Evolutionary conservation across 164 flowering plant genomes (phyloP), one percentile per base, ranked within the genome.

Genomic region (Santalum album): DNA sequence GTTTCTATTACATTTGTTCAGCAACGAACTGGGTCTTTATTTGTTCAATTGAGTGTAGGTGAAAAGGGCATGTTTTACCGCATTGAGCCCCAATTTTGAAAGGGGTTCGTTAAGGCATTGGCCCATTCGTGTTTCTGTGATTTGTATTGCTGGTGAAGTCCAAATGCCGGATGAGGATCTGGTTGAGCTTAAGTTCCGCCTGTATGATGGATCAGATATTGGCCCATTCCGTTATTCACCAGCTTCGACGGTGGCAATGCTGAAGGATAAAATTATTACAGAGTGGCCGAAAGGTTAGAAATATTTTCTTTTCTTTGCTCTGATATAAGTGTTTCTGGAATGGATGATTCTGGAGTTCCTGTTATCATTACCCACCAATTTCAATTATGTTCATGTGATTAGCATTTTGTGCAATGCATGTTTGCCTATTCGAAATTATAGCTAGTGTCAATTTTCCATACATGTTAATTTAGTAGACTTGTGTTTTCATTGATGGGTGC

Each of bases 131-230:
- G 12, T 36, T 36, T 14, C 2, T 6, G 40, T 7, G 12, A 7
- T 36, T 36, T 12, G 35, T 5, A 29, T 29, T 29, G 35, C 35
- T 29, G 35, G 35, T 36, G 40, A 12, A 6, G 21, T 17, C n/a
- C 45, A 11, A 42, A 42, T 42, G 45, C 45, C 45, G 45, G 45
- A 42, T 7, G 45, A 42, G 21, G 45, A 42, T 18, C 45, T 42
- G 21, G 45, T 42, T 5, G 45, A 42, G 45, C 45, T 42, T 10
- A 42, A 18, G 45, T 42, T 42, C 45, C 45, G 45, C 45, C 45
- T 42, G 45, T 42, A 42, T 12, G 45, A 42, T 42, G 45, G 45
- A 42, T 17, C 45, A 2, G 45, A 42, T 42, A 42, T 42, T 18
- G 45, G 45, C n/a, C 45, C 45, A 21, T 42, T 42, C 45, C 21